Evolutionary conservation across 2,329 filamentous ascomycete genomes (phyloP), one percentile per base, ranked within the genome.

Genomic region (Penicillium sp.): DNA sequence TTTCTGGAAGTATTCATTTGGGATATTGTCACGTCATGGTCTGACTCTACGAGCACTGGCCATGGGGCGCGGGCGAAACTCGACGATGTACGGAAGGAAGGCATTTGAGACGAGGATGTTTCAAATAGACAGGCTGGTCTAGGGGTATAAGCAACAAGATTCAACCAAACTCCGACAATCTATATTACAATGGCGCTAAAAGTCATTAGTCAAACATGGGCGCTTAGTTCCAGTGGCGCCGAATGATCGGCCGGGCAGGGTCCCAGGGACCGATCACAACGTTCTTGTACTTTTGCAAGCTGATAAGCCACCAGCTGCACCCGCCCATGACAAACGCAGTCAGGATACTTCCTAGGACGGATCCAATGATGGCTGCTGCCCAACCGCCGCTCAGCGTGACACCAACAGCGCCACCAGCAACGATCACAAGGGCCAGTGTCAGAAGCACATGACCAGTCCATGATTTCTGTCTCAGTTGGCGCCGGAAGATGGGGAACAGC

Each of bases 261-360:
- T 99, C 94, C 94, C 94, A 99, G 1, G 94, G 94, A 41, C 94
- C 94, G 68, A 92, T 90, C 63, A 99, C 97, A 75, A 97, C 94
- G 72, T 97, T 97, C 80, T 99, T 99, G 76, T 97, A 99, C 77
- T 96, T 93, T 75, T 99, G 94, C 72, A 99, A 74, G 9, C 91
- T 90, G 68, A 99, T 97, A 60, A 99, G 77, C 92, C 94, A 97
- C 93, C 92, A 97, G 70, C 91, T 96, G 72, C 92, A 97, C 13
- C 91, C 88, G 2, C 93, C 94, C 85, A 97, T 96, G 2, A 86
- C 86, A 51, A 96, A 72, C 5, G 86, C 85, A 0, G 89, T 87
- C 23, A 91, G 79, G 10, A 93, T 67, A n/a, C 86, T 83, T 6
- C 90, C 90, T 6, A 96, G 78, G 1, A 93, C 72, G 60, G 90